Evolutionary conservation across 2,329 filamentous ascomycete species (phyloP), one percentile per base, ranked within the genome.

Genomic region (Xylogone sp.): DNA sequence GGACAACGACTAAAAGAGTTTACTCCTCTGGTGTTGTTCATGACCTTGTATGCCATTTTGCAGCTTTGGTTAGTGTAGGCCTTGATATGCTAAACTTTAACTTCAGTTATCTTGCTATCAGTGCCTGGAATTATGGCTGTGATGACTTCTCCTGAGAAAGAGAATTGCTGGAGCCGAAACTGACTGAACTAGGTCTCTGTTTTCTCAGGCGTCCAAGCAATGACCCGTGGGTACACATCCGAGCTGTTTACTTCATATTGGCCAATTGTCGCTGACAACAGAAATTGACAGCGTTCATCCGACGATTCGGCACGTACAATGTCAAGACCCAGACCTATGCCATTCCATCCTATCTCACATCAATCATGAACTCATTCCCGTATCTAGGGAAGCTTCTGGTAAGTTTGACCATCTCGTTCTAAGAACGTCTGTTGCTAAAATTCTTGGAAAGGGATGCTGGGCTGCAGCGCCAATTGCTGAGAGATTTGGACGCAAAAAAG

Each of bases 401-500:
- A 31, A 13, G 27, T 31, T 31, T 31, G 27, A 31, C 27, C 7
- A 13, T 31, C 13, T 7, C 27, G 13, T 13, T 31, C 27, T 31
- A 31, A 13, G 13, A 13, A 13, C 7, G 8, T 8, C 27, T 8
- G 27, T 31, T 31, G 13, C 27, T 31, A 13, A 31, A 13, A 31
- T 7, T 13, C 27, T 13, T 22, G 31, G n/a, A 9, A 29, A 48
- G 46, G 46, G 46, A 2, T 59, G 59, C 42, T 34, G 21, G 10
- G 18, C 27, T 21, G 59, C 53, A 46, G 60, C 60, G 19, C 54
- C 46, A 21, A 53, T 66, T 22, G 54, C 61, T 1, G 58, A 67
- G 52, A 56, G 52, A 56, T 65, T 56, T 54, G 64, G 64, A 10
- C 62, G 64, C n/a, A 54, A 54, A 19, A 51, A 46, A 1, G 58